These are phyloP conservation scores for Neostapfia colusana DNA, from an alignment of 176 grass and related monocot species.

Conservation along the genomic window DNA sequence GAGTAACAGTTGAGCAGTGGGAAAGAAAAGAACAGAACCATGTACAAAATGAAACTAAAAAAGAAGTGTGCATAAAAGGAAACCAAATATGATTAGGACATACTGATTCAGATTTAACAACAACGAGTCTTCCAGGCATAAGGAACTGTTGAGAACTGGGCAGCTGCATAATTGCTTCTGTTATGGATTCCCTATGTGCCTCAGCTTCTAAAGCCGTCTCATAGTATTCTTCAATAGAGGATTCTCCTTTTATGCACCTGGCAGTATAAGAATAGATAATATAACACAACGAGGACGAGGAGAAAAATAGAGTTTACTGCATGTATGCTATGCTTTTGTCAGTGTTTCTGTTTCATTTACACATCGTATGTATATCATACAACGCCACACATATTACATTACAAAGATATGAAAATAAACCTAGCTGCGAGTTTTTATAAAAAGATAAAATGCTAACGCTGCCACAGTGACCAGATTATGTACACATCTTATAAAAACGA, in stretches of 20 bases:
- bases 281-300: conserved; percentile 3
- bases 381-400: conserved; percentile 2
- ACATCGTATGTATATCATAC: not conserved
- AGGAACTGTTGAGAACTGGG: conserved; percentile 65
- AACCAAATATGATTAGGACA: conserved; percentile 34
- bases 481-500: conserved; percentile 11
- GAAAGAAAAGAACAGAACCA: conserved; percentile 1
- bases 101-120: conserved; percentile 90
- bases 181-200: conserved; percentile 60
- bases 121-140: conserved; percentile 72
- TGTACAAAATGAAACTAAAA: conserved; percentile 21
- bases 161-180: conserved; percentile 69
- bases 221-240: conserved; percentile 90
- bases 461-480: conserved; percentile 7
- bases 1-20: not conserved
- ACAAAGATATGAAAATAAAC: not conserved
- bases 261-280: conserved; percentile 33
- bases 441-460: not conserved
- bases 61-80: conserved; percentile 12
- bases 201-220: conserved; percentile 68
- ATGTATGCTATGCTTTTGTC: conserved; percentile 10
- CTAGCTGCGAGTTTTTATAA: conserved; percentile 2
- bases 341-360: not conserved
- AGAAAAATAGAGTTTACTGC: conserved; percentile 21
- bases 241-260: conserved; percentile 96